Conservation (phyloP, 2,329 filamentous ascomycete genomes). For the Fusarium tricinctum region DNA sequence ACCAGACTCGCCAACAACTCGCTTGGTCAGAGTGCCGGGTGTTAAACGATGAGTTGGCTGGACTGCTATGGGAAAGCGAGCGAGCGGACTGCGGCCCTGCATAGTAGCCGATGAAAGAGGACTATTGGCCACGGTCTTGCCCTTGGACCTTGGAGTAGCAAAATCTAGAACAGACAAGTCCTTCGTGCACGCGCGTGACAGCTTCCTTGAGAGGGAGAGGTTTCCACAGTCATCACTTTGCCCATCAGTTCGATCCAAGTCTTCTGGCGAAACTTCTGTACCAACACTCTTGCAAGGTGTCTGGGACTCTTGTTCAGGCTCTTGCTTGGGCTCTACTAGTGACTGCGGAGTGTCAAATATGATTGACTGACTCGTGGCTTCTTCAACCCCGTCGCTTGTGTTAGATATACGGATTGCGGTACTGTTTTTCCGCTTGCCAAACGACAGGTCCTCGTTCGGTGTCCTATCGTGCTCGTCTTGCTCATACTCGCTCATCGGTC, state of each 20-base stretch:
- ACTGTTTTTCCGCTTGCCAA: background rate
- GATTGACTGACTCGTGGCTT: background rate
- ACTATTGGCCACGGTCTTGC: conserved; percentile 23
- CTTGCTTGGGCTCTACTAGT: background rate
- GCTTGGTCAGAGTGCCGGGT: conserved; percentile 42
- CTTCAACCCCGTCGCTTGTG: background rate
- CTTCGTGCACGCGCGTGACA: conserved; percentile 16
- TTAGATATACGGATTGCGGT: background rate
- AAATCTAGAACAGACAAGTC: conserved; percentile 19
- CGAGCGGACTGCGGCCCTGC: conserved; percentile 43
- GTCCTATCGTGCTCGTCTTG: background rate
- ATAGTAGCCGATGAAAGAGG: conserved; percentile 28
- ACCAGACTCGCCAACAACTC: conserved; percentile 46
- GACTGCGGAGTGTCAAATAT: background rate
- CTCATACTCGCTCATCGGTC: conserved; percentile 27
- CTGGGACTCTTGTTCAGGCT: background rate
- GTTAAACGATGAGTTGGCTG: conserved; percentile 45
- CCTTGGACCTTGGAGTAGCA: conserved; percentile 10
- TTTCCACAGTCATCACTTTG: background rate
- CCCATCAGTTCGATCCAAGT: background rate
- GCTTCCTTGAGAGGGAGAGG: conserved; percentile 10
- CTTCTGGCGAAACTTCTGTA: background rate
- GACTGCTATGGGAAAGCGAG: conserved; percentile 50
- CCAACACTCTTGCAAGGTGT: conserved; percentile 2
- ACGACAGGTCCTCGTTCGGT: background rate